Evolutionary conservation across 306 rosid genomes (phyloP), one percentile per base, ranked within the genome.

Genomic region (Chamaecrista fasciculata): DNA sequence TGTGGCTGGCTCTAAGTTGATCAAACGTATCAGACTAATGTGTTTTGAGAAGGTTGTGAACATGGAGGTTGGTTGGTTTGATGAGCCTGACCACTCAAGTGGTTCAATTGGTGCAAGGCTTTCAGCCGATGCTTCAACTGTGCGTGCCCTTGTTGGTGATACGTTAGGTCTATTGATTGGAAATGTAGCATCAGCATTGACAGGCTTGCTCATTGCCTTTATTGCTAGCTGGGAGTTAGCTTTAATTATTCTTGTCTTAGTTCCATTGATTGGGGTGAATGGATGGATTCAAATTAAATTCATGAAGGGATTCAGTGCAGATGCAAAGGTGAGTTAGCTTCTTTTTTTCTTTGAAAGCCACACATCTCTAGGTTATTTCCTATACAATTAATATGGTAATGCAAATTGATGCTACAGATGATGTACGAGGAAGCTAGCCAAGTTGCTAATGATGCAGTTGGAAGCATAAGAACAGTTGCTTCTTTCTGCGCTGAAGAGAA

Each of bases 361-460:
- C 6, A 66, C 16, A 19, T 40, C n/a, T n/a, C n/a, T n/a, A n/a
- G n/a, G n/a, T n/a, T n/a, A n/a, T n/a, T n/a, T n/a, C n/a, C n/a
- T n/a, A n/a, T n/a, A n/a, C 8, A 47, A 64, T 26, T 18, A 16
- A 63, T 26, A 23, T 23, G 40, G 47, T 31, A 23, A 66, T 40
- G 12, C 72, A 56, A 46, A 67, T 77, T 46, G n/a, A n/a, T n/a
- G 51, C 21, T 82, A 82, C 75, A 89, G 96, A 48, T 56, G 72
- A 85, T 61, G 94, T 87, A 90, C 55, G 96, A 87, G 80, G 96
- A 85, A 25, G 96, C 91, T 1, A 87, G 89, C 80, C 96, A 87
- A 78, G 87, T 90, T 14, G 94, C 89, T 6, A 87, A 80, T 62
- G 96, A 90, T 57, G 94, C 94, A 21, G 91, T 90, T 69, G 94